Conservation (phyloP, 2,329 filamentous ascomycete genomes). For the Cercospora canescens region DNA sequence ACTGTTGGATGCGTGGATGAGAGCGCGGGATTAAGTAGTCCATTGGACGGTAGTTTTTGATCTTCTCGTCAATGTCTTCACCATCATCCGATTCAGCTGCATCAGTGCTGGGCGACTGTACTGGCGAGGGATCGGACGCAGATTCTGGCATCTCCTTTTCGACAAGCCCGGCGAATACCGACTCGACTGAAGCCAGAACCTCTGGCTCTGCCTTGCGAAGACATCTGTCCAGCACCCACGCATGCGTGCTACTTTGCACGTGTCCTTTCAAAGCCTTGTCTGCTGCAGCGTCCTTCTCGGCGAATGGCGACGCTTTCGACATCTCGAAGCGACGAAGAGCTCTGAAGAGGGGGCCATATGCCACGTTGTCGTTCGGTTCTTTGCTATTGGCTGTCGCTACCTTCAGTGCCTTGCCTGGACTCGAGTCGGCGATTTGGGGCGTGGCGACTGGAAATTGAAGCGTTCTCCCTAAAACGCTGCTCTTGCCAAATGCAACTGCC, state of each 20-base stretch:
- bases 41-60: not conserved
- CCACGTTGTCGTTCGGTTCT: not conserved
- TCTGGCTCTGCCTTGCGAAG: not conserved
- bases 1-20: not conserved
- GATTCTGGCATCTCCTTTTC: not conserved
- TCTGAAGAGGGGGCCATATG: not conserved
- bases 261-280: not conserved
- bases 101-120: not conserved
- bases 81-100: not conserved
- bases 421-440: not conserved
- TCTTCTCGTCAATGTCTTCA: not conserved
- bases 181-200: not conserved
- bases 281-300: not conserved
- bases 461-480: not conserved
- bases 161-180: not conserved
- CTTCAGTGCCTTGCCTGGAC: no score
- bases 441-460: not conserved
- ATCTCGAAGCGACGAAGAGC: not conserved
- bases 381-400: not conserved
- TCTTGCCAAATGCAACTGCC: not conserved
- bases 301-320: not conserved
- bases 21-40: not conserved
- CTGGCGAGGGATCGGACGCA: not conserved
- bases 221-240: not conserved
- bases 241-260: not conserved